Evolutionary conservation across 805 yeast genomes (phyloP), one percentile per base, ranked within the genome.

Genomic region (Lachancea dasiensis): DNA sequence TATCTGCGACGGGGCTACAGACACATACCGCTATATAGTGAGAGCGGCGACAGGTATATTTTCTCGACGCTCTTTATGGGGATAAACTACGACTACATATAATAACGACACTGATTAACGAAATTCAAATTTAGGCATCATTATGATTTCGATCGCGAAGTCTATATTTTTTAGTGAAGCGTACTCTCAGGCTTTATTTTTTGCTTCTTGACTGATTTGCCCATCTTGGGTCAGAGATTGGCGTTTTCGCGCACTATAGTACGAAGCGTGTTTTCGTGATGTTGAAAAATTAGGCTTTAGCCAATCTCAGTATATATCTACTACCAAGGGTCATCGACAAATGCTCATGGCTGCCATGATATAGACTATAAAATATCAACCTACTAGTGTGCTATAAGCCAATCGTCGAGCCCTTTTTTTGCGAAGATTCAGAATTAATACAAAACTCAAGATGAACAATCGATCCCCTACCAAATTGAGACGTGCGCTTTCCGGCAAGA

Each of bases 1-100:
- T 70, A 77, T 44, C 53, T 92, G 46, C 79, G 77, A 32, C 68
- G 70, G 36, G 98, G 98, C 0, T 92, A 80, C 59, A 69, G 97
- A 34, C 92, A 86, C 53, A 59, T 87, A 11, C 86, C 89, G 0
- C 60, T 92, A 10, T 77, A 73, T 52, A 95, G 86, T 56, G 50
- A 69, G 19, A 77, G 78, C 44, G 97, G 98, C 2, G 95, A 89
- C 55, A 86, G 81, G 51, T 76, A 69, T 48, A 68, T 74, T 1
- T 77, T 75, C 46, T 75, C 82, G 4, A 72, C 79, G 1, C 47
- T 77, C 19, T 77, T 77, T 50, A 55, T 77, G n/a, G 21, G 34
- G 9, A 21, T 35, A 8, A 18, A 38, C 30, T 35, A 42, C 32
- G 18, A 35, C 9, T 23, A 39, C 18, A 19, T 15, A 19, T 3